Evolutionary conservation across 2,329 filamentous ascomycete genomes (phyloP).

Genomic region (Ceratocystis destructans): DNA sequence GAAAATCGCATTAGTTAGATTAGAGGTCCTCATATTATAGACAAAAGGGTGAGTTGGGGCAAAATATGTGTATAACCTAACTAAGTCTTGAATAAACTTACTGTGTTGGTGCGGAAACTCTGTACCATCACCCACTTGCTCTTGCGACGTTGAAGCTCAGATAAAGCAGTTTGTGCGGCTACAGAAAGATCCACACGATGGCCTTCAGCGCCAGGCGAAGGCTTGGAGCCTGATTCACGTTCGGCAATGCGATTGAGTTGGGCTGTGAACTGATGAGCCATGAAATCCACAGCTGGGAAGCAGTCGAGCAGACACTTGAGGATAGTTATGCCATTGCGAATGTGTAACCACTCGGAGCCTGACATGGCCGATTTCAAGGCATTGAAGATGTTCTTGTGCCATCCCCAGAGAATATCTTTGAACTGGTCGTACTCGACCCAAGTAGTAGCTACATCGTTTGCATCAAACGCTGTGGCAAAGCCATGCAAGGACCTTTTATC

Average conservation of each 20-base stretch:
- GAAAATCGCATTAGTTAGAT: too few relatives aligned
- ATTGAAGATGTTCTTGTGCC: conserved; percentile 70
- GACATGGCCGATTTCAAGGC: conserved; percentile 72
- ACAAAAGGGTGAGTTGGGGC: conserved; percentile 12
- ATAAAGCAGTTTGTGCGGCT: conserved; percentile 56
- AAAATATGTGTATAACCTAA: conserved; percentile 18
- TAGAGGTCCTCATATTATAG: neutral
- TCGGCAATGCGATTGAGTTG: conserved; percentile 53
- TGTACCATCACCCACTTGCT: conserved; percentile 61
- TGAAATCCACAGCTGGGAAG: conserved; percentile 83
- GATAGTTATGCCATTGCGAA: conserved; percentile 85
- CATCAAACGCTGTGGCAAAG: conserved; percentile 61
- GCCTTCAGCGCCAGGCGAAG: conserved; percentile 33
- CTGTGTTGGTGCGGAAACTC: conserved; percentile 53
- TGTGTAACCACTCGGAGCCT: conserved; percentile 89
- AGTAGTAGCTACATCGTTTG: conserved; percentile 43
- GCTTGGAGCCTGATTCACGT: conserved; percentile 43
- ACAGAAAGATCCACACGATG: conserved; percentile 61
- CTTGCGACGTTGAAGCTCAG: conserved; percentile 53
- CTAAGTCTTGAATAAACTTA: conserved; percentile 27
- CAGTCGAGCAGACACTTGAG: conserved; percentile 66
- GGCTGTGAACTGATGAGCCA: conserved; percentile 54
- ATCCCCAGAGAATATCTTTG: conserved; percentile 70
- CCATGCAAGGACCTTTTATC: conserved; percentile 51
- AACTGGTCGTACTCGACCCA: conserved; percentile 79